Evolutionary conservation across 371 early-diverging fungal species (phyloP).

Genomic region (Actinomortierella wolfii): DNA sequence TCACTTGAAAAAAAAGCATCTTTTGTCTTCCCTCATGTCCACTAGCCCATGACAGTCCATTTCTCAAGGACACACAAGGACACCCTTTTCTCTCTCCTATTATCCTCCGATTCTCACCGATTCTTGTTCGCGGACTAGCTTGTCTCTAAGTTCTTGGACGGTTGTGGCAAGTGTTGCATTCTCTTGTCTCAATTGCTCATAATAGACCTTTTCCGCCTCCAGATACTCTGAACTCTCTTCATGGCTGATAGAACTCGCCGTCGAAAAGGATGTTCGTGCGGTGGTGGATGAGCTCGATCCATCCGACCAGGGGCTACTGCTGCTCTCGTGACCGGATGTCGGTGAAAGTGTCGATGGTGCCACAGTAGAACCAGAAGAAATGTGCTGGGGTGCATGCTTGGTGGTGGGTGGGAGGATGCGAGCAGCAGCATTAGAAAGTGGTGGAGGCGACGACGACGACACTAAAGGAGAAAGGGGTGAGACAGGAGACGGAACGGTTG

Average conservation of each 20-base stretch:
- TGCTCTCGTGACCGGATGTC: neutral
- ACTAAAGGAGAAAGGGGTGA: too few relatives aligned
- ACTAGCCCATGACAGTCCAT: too few relatives aligned
- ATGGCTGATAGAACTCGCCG: neutral
- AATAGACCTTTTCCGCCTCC: constrained; percentile 14
- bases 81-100: too few relatives aligned
- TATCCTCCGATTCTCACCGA: constrained; percentile 19
- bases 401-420: too few relatives aligned
- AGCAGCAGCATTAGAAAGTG: too few relatives aligned
- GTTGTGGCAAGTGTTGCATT: constrained; percentile 28
- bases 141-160: constrained; percentile 20
- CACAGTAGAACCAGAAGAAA: constrained; percentile 8
- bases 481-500: too few relatives aligned
- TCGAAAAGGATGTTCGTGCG: neutral
- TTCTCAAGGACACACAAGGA: too few relatives aligned
- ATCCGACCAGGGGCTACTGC: neutral
- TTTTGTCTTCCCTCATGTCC: too few relatives aligned
- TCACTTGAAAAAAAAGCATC: too few relatives aligned
- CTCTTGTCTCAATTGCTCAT: constrained; percentile 28
- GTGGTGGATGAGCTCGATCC: constrained; percentile 4
- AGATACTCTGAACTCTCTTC: constrained; percentile 4
- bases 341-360: constrained; percentile 6
- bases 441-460: too few relatives aligned
- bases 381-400: too few relatives aligned
- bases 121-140: constrained; percentile 21